Percentiles rank a stretch among this genome's conserved stretches.
These are phyloP conservation scores for Pezicula radicicola DNA, from an alignment of 2,329 filamentous ascomycete genomes.

Conservation along the genomic window DNA sequence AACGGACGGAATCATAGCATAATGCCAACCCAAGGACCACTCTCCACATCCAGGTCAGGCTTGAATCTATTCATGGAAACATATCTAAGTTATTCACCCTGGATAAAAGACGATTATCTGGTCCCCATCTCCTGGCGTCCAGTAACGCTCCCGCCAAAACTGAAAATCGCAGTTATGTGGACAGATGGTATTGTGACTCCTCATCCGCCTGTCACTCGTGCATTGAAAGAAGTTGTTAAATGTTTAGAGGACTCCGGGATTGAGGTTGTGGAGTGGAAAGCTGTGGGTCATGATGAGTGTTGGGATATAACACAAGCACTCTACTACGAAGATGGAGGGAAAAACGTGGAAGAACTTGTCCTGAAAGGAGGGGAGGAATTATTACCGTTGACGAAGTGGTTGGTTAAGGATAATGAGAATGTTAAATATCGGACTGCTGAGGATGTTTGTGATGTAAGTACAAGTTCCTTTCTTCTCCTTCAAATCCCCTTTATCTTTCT, in stretches of 20 bases:
- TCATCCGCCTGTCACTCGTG: conserved; percentile 53
- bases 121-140: conserved; percentile 46
- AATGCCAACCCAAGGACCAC: conserved; percentile 44
- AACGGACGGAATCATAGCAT: conserved; percentile 23
- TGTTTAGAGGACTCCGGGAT: conserved; percentile 40
- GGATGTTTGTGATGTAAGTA: conserved; percentile 3
- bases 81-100: conserved; percentile 37
- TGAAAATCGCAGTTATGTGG: conserved; percentile 57
- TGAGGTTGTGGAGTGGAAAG: conserved; percentile 50
- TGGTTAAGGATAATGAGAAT: conserved; percentile 11
- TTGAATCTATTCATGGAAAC: conserved; percentile 35
- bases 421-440: conserved; percentile 6
- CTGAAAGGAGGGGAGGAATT: conserved; percentile 6
- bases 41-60: conserved; percentile 46
- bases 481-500: neutral
- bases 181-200: conserved; percentile 54
- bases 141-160: conserved; percentile 33
- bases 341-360: conserved; percentile 4
- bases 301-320: conserved; percentile 36
- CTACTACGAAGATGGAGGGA: conserved; percentile 10
- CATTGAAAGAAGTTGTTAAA: conserved; percentile 48
- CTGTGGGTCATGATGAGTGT: conserved; percentile 45
- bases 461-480: neutral
- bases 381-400: conserved; percentile 8
- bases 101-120: conserved; percentile 46